Percentiles rank a stretch among this genome's conserved stretches.
phyloP scores from a whole-genome alignment of 2,329 filamentous ascomycete species.

The Ophiostoma ulmi region DNA sequence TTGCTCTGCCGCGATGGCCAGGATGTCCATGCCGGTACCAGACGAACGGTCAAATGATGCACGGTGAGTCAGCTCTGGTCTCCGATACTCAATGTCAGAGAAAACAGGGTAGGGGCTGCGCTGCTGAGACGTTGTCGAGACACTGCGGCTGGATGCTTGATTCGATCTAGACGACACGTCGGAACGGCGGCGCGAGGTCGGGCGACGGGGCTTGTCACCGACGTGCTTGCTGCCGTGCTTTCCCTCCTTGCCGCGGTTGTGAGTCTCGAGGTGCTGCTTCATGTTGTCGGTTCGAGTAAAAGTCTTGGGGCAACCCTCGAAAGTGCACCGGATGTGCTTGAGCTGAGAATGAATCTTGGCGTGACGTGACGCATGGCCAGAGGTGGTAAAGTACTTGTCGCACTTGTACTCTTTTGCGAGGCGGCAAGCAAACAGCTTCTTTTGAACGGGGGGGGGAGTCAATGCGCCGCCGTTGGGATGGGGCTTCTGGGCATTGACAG shows the following conservation, averaged over 20 bases:
- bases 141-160: background rate
- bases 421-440: slow-evolving; percentile 68
- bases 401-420: slow-evolving; percentile 67
- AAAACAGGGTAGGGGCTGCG: background rate
- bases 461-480: background rate
- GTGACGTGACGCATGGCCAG: slow-evolving; percentile 77
- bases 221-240: background rate
- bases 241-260: slow-evolving; percentile 50
- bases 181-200: background rate
- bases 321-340: slow-evolving; percentile 67
- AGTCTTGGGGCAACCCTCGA: slow-evolving; percentile 67
- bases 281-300: slow-evolving; percentile 82
- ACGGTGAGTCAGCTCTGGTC: background rate
- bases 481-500: background rate
- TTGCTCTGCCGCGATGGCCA: background rate
- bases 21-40: background rate
- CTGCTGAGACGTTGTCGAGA: background rate
- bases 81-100: background rate
- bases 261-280: slow-evolving; percentile 77
- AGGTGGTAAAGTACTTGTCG: slow-evolving; percentile 76
- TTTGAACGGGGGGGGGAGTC: slow-evolving; percentile 13
- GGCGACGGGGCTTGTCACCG: slow-evolving; percentile 35
- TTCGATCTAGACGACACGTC: background rate
- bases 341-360: slow-evolving; percentile 80
- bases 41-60: background rate